Evolutionary conservation across 371 early-diverging fungal genomes (phyloP).

Genomic region (Actinomortierella wolfii): DNA sequence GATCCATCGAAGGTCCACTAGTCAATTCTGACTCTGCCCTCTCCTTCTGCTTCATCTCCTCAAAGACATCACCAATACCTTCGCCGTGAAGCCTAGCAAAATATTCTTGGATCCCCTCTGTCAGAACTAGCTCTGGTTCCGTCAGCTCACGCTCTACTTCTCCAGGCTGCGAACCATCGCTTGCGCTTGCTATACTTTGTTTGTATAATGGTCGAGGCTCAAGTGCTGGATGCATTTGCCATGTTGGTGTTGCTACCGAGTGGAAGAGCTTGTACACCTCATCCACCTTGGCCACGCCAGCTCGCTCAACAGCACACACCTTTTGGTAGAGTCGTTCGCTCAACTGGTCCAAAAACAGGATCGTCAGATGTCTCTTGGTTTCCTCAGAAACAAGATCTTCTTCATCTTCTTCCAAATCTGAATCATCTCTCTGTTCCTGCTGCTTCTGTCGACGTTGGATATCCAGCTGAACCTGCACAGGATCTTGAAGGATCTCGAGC

Average conservation of each 20-base stretch:
- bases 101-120: slow-evolving; percentile 27
- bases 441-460: slow-evolving; percentile 6
- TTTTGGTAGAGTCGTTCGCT: slow-evolving; percentile 34
- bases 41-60: no score
- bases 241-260: slow-evolving; percentile 31
- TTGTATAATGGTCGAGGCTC: background rate
- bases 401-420: background rate
- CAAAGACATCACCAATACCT: slow-evolving; percentile 30
- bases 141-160: no score
- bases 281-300: slow-evolving; percentile 44
- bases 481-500: slow-evolving; percentile 27
- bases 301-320: slow-evolving; percentile 40
- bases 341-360: slow-evolving; percentile 13
- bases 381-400: background rate
- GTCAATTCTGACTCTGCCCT: no score
- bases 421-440: background rate
- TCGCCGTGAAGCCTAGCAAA: slow-evolving; percentile 32
- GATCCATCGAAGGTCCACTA: no score
- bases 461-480: slow-evolving; percentile 18
- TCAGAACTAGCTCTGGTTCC: slow-evolving; percentile 21
- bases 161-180: no score
- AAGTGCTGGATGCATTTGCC: slow-evolving; percentile 38
- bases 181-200: no score
- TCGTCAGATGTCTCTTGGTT: slow-evolving; percentile 25
- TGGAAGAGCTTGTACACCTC: slow-evolving; percentile 36